Base-by-base conservation (phyloP, 192 early-diverging fungal species). In the Linnemannia elongata region DNA sequence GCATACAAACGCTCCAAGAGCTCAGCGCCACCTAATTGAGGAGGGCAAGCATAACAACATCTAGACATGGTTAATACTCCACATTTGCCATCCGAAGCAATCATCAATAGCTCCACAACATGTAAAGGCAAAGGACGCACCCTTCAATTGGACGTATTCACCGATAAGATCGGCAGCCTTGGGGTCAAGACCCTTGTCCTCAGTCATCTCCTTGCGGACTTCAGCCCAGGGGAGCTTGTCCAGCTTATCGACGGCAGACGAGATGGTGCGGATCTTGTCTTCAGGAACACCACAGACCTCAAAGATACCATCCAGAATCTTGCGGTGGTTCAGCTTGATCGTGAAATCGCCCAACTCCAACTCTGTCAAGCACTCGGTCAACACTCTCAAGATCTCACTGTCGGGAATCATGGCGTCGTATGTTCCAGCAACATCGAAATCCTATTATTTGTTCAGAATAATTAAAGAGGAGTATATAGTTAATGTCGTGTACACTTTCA, bases 331-430 rank as follows among this genome's bases (percentile, higher is more conserved):
- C 60, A 99, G 89, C 93, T 99, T 99, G 88, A 99, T 90, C 36
- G 93, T 93, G 87, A 97, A 99, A n/a, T 92, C 80, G 18, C 97
- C 98, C 70, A 99, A 89, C 35, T 97, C 95, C 74, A 99, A 91
- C 3, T 78, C 88, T 9, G 88, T 91, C 88, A 99, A 92, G 36
- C 96, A 93, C 88, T 99, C 97, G 49, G 92, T 91, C 76, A 95
- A 92, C 30, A 98, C 92, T 33, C 93, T 90, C 45, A 99, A 79
- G 49, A 94, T 94, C 83, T 99, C 98, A 35, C 97, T 94, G 85
- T 99, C 98, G 35, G 98, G 96, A n/a, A 99, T 92, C 98, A 99
- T 99, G 17, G 96, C 74, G 57, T 99, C 98, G 79, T 98, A 98
- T 22, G 85, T 86, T 8, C 98, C 98, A 30, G 98, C 98, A 89